Evolutionary conservation across 202 grass and related monocot species (phyloP).

Genomic region (Eragrostis tef): DNA sequence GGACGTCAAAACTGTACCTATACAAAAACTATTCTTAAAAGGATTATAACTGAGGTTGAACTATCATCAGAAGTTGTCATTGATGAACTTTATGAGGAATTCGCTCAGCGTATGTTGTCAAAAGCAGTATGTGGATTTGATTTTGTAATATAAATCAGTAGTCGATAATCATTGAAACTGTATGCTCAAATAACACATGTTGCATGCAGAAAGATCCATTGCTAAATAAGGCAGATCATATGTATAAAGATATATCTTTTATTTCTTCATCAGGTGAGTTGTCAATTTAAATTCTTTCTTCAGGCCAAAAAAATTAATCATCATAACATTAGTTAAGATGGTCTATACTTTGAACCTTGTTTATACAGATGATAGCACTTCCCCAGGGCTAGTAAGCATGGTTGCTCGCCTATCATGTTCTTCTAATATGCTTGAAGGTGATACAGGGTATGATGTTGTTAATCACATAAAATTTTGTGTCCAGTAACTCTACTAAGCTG

Average conservation of each 20-base stretch:
- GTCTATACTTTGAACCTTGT: constrained; percentile 3
- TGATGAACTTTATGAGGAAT: constrained; percentile 83
- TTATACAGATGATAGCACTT: constrained; percentile 50
- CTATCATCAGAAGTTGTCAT: constrained; percentile 56
- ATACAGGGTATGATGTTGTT: constrained; percentile 78
- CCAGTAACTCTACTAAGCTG: constrained; percentile 12
- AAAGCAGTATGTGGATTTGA: constrained; percentile 56
- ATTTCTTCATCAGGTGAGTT: constrained; percentile 66
- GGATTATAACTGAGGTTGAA: constrained; percentile 68
- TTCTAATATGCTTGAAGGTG: constrained; percentile 94
- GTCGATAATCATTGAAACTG: background rate
- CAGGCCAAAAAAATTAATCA: background rate
- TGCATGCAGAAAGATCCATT: constrained; percentile 43
- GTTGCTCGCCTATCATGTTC: constrained; percentile 72
- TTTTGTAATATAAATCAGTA: constrained; percentile 32
- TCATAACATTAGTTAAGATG: constrained; percentile 18
- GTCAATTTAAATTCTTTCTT: constrained; percentile 15
- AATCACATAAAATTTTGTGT: background rate
- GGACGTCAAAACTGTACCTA: constrained; percentile 52
- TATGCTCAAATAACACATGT: constrained; percentile 35
- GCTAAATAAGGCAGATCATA: constrained; percentile 49
- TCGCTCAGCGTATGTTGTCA: constrained; percentile 57
- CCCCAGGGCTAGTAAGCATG: constrained; percentile 48
- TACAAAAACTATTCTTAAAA: constrained; percentile 62
- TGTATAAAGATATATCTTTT: constrained; percentile 84